Evolutionary conservation across 345 rosid genomes (phyloP), one percentile per base, ranked within the genome.

Genomic region (Aethionema arabicum): DNA sequence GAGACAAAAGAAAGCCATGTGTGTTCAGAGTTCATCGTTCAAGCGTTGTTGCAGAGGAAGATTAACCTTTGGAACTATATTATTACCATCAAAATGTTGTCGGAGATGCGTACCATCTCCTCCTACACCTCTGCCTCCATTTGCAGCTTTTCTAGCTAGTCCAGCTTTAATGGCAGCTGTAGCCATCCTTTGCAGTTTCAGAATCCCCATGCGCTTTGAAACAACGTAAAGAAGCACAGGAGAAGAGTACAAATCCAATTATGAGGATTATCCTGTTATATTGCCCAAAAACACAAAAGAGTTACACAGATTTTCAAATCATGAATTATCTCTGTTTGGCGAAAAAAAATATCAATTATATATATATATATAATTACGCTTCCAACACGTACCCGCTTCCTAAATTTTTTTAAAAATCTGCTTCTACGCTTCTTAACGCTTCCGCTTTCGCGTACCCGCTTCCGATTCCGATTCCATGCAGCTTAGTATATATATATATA

Each of bases 141-240:
- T 57, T 30, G 66, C 82, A 56, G 78, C 74, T 66, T 61, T 72
- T 70, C 83, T 65, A 13, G 83, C 85, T 86, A 87, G 67, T 5
- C 83, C 80, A 29, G 95, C 84, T 65, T 77, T 92, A 67, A 92
- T 44, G 50, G 93, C 91, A 59, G 91, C 84, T 13, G 87, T 87
- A 49, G 89, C 82, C 75, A 75, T 75, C 66, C 92, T 82, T 78
- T 87, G 95, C 74, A 92, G 71, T 66, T 39, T 79, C 52, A 92
- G 80, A 21, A 92, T 48, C 5, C 97, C 95, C 0, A 90, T 73
- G 9, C 97, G 90, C 74, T 87, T 87, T 9, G 96, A 92, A 73
- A 84, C 87, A 29, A 92, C 98, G 55, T 83, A 92, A n/a, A 81
- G 80, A 61, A 38, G 95, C 96, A 70, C 75, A 78, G 27, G 85